Percentiles rank a stretch among this genome's conserved stretches.
Conservation (phyloP, 2,329 filamentous ascomycete genomes). For the Aspergillus alliaceus region DNA sequence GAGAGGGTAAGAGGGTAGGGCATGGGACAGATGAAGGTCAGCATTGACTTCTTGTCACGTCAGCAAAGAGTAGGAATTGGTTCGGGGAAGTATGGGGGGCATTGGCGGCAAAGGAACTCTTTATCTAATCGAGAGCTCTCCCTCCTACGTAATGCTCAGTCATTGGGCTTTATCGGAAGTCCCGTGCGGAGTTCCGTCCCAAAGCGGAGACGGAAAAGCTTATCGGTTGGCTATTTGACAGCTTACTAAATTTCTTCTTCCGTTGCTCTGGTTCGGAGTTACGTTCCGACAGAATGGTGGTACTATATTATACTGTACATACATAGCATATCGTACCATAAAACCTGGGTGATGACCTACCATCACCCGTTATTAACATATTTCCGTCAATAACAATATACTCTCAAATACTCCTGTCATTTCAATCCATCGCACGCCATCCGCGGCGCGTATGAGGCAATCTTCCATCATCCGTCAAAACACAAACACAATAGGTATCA, state of each 20-base stretch:
- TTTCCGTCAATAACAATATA: too few relatives aligned
- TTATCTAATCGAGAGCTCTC: background rate
- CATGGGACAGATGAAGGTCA: background rate
- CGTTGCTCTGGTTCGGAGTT: too few relatives aligned
- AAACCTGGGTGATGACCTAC: too few relatives aligned
- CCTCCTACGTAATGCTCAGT: background rate
- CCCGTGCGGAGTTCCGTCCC: background rate
- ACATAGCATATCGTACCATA: background rate
- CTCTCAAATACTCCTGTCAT: too few relatives aligned
- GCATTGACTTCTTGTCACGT: background rate
- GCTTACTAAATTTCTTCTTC: too few relatives aligned
- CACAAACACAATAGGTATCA: constrained; percentile 6
- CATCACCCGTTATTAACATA: too few relatives aligned
- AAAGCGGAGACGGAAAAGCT: background rate
- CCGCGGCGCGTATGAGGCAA: background rate
- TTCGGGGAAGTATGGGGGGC: background rate
- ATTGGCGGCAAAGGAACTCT: too few relatives aligned
- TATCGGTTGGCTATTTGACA: background rate
- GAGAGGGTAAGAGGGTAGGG: background rate
- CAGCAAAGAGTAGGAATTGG: background rate
- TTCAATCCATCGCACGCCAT: background rate
- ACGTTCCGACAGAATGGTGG: background rate
- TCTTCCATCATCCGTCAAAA: background rate
- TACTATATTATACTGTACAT: background rate
- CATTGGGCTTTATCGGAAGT: background rate